Conservation (phyloP, 345 rosid genomes). For the Hibiscus trionum region DNA sequence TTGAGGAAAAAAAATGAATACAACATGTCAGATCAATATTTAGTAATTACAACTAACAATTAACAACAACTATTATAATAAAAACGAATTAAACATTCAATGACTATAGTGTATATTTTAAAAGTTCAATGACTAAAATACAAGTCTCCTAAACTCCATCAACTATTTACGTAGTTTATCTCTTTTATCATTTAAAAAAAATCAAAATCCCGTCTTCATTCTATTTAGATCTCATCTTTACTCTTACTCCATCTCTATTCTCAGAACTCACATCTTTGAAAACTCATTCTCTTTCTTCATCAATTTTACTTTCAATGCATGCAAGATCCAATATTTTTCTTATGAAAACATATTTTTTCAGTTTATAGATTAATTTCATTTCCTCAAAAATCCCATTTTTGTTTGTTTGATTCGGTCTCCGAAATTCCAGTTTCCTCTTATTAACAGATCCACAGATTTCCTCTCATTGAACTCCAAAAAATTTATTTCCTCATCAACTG, state of each 20-base stretch:
- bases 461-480: slow-evolving; percentile 3
- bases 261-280: not conserved
- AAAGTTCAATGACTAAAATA: no score
- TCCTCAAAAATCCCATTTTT: not conserved
- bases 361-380: not conserved
- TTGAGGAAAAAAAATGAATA: no score
- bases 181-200: not conserved
- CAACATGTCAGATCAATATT: no score
- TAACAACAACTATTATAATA: no score
- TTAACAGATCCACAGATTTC: not conserved
- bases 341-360: not conserved
- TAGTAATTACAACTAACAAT: no score
- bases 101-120: no score
- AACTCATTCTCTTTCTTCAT: not conserved
- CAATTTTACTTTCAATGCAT: slow-evolving; percentile 2
- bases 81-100: no score
- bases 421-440: not conserved
- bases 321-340: slow-evolving; percentile 19
- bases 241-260: slow-evolving; percentile 1
- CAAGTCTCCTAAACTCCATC: no score
- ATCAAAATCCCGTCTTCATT: not conserved
- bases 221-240: not conserved
- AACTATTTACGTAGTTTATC: no score
- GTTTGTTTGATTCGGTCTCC: not conserved
- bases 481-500: not conserved